A percentile compares a stretch with the other conserved stretches of the same genome.
These are phyloP conservation scores for Blumeria hordei DNA, from an alignment of 2,329 filamentous ascomycete species.

Conservation along the genomic window DNA sequence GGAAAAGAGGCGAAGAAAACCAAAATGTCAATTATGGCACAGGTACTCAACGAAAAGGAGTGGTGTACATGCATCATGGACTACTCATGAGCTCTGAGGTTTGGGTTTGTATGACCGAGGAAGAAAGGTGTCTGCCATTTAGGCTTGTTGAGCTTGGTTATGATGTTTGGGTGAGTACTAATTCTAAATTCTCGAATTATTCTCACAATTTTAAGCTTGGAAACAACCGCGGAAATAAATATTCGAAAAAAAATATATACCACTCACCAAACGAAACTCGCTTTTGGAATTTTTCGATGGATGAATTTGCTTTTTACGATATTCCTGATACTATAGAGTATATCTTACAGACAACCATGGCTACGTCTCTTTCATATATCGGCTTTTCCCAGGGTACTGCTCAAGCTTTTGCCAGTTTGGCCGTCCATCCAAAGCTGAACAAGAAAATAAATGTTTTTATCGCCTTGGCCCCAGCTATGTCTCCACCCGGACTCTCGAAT, in stretches of 20 bases:
- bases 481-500: conserved; percentile 71
- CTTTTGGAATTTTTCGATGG: conserved; percentile 98
- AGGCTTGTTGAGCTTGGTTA: conserved; percentile 74
- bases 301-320: conserved; percentile 93
- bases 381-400: conserved; percentile 95
- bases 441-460: conserved; percentile 90
- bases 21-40: conserved; percentile 48
- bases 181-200: neutral
- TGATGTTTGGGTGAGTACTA: conserved; percentile 60
- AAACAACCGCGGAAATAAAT: conserved; percentile 97
- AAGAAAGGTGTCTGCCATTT: conserved; percentile 68
- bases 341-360: conserved; percentile 60
- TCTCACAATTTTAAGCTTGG: conserved; percentile 37
- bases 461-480: conserved; percentile 87
- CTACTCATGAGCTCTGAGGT: conserved; percentile 98
- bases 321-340: conserved; percentile 90
- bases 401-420: conserved; percentile 81
- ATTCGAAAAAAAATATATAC: conserved; percentile 80
- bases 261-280: conserved; percentile 46
- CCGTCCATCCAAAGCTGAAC: conserved; percentile 80
- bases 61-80: conserved; percentile 87
- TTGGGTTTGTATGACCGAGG: conserved; percentile 82
- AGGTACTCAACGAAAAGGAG: conserved; percentile 49
- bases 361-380: conserved; percentile 76
- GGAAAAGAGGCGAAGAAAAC: conserved; percentile 61